Percentiles rank a stretch among this genome's conserved stretches.
These are phyloP conservation scores for Arxiozyma bovina DNA, from an alignment of 1,139 yeast species.

Conservation along the genomic window DNA sequence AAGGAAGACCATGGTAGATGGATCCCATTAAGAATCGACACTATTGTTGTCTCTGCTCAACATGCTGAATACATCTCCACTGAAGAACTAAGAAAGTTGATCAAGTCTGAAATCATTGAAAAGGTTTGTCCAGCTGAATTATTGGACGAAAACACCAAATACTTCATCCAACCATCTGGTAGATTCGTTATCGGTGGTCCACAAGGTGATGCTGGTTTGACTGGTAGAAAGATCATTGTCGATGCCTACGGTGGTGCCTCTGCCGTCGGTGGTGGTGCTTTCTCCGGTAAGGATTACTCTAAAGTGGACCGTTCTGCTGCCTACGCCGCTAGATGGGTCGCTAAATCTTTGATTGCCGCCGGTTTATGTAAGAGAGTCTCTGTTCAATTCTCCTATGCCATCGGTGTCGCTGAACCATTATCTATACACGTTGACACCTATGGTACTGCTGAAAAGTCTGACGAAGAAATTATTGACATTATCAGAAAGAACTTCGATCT, in stretches of 20 bases:
- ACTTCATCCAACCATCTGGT: constrained; percentile 99
- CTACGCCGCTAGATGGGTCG: constrained; percentile 99
- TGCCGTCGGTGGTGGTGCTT: constrained; percentile 99
- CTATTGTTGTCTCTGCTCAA: constrained; percentile 94
- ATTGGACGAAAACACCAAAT: constrained; percentile 88
- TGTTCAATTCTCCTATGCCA: constrained; percentile 98
- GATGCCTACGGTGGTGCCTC: constrained; percentile 99
- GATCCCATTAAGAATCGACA: constrained; percentile 91
- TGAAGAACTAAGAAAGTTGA: constrained; percentile 76
- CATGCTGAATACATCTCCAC: constrained; percentile 94
- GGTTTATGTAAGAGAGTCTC: constrained; percentile 95
- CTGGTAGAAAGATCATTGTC: constrained; percentile 99
- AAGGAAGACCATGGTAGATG: constrained; percentile 91
- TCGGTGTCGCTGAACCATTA: constrained; percentile 99
- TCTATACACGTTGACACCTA: constrained; percentile 95
- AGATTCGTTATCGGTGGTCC: constrained; percentile 99
- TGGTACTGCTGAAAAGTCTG: constrained; percentile 87
- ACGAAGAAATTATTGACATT: constrained; percentile 83
- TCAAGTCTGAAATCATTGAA: constrained; percentile 71
- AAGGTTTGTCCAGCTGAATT: constrained; percentile 86
- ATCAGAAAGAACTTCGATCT: constrained; percentile 91
- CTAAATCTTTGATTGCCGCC: constrained; percentile 91
- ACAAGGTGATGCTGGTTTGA: constrained; percentile 99
- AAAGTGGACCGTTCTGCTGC: constrained; percentile 99
- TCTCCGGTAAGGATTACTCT: constrained; percentile 99